A percentile compares a stretch with the other conserved stretches of the same genome.
Conservation (phyloP, 2,329 filamentous ascomycete genomes). For the Stachybotrys echinatus region DNA sequence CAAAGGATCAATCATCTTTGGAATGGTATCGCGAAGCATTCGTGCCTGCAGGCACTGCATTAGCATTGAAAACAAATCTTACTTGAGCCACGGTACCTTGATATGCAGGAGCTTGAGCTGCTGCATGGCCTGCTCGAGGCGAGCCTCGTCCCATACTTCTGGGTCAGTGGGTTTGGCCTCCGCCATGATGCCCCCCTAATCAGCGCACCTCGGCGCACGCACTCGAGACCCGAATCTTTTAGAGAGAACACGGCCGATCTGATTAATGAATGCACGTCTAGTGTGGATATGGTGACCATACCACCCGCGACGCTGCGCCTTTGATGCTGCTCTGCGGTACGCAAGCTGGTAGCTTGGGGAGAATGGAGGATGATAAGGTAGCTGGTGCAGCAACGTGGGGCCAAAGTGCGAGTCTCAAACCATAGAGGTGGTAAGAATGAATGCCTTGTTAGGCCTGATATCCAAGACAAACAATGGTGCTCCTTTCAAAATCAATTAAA, state of each 20-base stretch:
- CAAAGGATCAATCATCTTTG: constrained; percentile 40
- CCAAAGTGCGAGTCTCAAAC: no score
- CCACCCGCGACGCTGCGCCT: no score
- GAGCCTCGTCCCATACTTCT: constrained; percentile 38
- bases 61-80: no score
- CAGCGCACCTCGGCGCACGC: constrained; percentile 3
- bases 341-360: no score
- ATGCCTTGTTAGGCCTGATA: no score
- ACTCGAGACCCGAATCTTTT: constrained; percentile 14
- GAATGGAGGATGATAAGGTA: no score
- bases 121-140: constrained; percentile 43
- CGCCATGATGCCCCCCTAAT: neutral
- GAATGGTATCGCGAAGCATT: constrained; percentile 28
- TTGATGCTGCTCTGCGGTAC: no score
- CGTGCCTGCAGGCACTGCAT: constrained; percentile 24
- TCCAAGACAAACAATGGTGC: no score
- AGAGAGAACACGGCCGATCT: neutral
- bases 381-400: no score
- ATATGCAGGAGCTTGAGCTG: constrained; percentile 50
- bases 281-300: no score
- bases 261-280: neutral
- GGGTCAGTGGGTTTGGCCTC: neutral
- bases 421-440: no score
- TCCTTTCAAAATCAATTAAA: no score
- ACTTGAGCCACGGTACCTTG: constrained; percentile 40